Conservation (phyloP, 352 stramenopile species). For the Globisporangium uncinulatum region DNA sequence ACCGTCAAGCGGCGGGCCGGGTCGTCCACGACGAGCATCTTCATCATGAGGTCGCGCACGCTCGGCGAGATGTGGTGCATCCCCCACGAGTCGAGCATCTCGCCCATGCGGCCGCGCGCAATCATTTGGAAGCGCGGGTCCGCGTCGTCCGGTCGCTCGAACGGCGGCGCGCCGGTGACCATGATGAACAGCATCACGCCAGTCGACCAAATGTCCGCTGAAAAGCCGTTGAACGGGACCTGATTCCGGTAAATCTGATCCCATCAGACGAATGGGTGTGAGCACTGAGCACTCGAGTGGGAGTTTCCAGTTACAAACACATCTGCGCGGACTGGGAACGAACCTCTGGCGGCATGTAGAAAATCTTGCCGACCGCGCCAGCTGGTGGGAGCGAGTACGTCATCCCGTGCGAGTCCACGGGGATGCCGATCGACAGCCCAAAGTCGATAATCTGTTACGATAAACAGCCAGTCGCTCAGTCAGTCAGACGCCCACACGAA, state of each 20-base stretch:
- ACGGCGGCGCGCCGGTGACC: conserved; percentile 89
- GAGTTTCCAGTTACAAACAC: not conserved
- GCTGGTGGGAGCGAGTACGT: conserved; percentile 79
- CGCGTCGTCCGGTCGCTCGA: conserved; percentile 78
- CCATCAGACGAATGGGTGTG: not conserved
- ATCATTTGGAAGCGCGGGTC: conserved; percentile 86
- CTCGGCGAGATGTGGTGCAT: conserved; percentile 74
- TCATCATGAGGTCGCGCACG: conserved; percentile 67
- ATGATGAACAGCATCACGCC: conserved; percentile 95
- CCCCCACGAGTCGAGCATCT: conserved; percentile 86
- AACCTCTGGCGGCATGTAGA: conserved; percentile 88
- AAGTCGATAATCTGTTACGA: conserved; percentile 79
- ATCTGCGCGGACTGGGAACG: not conserved
- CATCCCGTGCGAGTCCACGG: conserved; percentile 78
- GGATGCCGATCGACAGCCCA: conserved; percentile 78
- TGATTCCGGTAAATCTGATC: conserved; percentile 84
- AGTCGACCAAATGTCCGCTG: conserved; percentile 92
- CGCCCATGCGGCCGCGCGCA: conserved; percentile 60
- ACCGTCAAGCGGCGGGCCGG: conserved; percentile 65
- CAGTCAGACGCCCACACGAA: not conserved
- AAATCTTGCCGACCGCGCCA: conserved; percentile 84
- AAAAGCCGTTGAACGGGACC: conserved; percentile 88
- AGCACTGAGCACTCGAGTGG: too few relatives aligned
- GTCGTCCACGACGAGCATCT: conserved; percentile 84
- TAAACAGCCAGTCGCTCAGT: not conserved